phyloP scores from a whole-genome alignment of 345 rosid genomes.

The Gossypium ekmanianum region DNA sequence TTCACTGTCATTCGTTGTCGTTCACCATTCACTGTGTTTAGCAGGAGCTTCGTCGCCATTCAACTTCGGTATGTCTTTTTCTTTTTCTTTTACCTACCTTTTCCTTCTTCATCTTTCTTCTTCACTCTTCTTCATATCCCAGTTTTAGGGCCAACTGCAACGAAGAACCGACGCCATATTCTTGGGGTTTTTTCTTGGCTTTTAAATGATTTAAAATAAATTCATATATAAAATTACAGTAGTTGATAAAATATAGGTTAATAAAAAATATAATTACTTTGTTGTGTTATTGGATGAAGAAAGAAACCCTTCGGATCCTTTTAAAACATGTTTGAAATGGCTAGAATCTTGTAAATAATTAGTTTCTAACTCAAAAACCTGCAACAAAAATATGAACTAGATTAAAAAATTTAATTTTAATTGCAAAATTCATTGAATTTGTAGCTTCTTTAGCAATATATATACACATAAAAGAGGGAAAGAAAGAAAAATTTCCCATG shows the following conservation, averaged over 20 bases:
- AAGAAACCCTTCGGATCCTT: constrained; percentile 47
- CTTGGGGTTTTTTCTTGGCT: no score
- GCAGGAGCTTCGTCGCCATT: no score
- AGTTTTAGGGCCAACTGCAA: no score
- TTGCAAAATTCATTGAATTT: not conserved
- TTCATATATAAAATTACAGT: not conserved
- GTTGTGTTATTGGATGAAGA: constrained; percentile 40
- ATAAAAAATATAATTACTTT: constrained; percentile 23
- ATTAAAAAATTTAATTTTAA: not conserved
- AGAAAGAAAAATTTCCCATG: not conserved
- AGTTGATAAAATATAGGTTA: not conserved
- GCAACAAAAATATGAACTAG: not conserved
- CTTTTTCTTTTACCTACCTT: no score
- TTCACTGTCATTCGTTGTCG: no score
- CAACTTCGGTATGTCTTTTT: no score
- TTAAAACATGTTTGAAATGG: constrained; percentile 35
- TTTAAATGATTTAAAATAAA: not conserved
- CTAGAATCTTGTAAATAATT: constrained; percentile 39
- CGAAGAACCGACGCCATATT: no score
- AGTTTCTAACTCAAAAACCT: constrained; percentile 44
- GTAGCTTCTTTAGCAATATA: not conserved
- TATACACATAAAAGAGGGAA: not conserved
- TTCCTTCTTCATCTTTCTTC: no score
- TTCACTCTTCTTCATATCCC: no score
- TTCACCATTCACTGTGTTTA: no score